Evolutionary conservation across 2,329 filamentous ascomycete species (phyloP).

Genomic region (Raffaelea ambrosiae): DNA sequence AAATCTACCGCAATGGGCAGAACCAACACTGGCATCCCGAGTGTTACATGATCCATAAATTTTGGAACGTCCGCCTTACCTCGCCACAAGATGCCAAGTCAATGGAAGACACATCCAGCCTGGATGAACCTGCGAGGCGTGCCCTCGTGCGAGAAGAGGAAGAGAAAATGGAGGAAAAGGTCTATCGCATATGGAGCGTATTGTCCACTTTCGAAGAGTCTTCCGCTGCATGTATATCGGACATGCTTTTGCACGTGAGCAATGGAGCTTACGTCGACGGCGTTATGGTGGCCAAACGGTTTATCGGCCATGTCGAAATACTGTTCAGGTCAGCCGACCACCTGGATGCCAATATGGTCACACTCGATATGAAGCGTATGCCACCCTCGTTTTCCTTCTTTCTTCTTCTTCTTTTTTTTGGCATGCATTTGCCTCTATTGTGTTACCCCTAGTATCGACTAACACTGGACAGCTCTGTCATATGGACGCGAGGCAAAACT

Average conservation of each 20-base stretch:
- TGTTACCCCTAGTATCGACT: neutral
- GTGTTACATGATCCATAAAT: slow-evolving; percentile 99
- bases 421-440: neutral
- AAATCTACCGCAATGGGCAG: slow-evolving; percentile 95
- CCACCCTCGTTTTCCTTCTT: slow-evolving; percentile 6
- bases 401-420: neutral
- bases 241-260: slow-evolving; percentile 97
- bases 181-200: slow-evolving; percentile 97
- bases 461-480: slow-evolving; percentile 56
- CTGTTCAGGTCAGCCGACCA: slow-evolving; percentile 83
- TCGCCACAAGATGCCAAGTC: slow-evolving; percentile 44
- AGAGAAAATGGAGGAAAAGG: slow-evolving; percentile 94
- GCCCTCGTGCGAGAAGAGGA: slow-evolving; percentile 75
- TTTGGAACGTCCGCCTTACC: slow-evolving; percentile 92
- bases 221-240: slow-evolving; percentile 94
- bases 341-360: slow-evolving; percentile 65
- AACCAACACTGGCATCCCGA: slow-evolving; percentile 99
- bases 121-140: slow-evolving; percentile 52
- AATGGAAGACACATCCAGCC: slow-evolving; percentile 17
- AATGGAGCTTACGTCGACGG: slow-evolving; percentile 95
- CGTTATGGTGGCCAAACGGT: slow-evolving; percentile 87
- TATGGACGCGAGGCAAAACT: slow-evolving; percentile 96
- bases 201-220: slow-evolving; percentile 96
- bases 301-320: slow-evolving; percentile 93
- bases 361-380: slow-evolving; percentile 67